Base-by-base conservation (phyloP, 1,284 basidiomycete species). In the Malassezia dermatis region DNA sequence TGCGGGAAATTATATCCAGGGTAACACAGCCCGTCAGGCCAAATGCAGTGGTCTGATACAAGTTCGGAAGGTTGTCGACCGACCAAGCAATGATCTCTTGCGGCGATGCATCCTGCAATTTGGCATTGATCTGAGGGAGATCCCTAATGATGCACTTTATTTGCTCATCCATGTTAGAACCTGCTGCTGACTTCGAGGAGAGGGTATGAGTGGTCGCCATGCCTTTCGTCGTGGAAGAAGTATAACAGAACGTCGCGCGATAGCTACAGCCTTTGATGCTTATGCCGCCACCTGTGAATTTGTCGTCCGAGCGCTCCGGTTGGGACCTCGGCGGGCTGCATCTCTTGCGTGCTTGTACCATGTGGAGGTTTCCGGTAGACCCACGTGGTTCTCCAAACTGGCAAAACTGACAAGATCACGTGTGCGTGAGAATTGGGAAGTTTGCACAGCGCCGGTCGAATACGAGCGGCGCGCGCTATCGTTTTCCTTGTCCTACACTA, bases 11-110 rank as follows among this genome's bases (percentile, higher is more conserved):
- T 51, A 68, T 61, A 62, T 73, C 71, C 34, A 74, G 60, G 10
- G 68, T 73, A 49, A 73, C 69, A 62, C 71, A 74, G 27, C 71
- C 71, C 7, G 71, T 74, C 40, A 74, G 54, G 24, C 71, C 71
- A 45, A 71, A 74, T 2, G 71, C 71, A 12, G 71, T 74, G 32
- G 71, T 74, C 58, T 74, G 71, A 52, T 71, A 74, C 27, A 74
- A 65, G 15, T 66, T 61, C 11, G 71, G 70, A 12, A 74, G 60
- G 58, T 71, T 68, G 60, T 74, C 69, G 48, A 74, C 65, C 28
- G 71, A 61, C 71, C 71, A 74, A 13, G 62, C 60, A 49, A 74
- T 58, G 50, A 74, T 73, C 40, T 73, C 64, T 24, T 56, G 32
- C 2, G 71, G 71, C 41, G 58, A 58, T 19, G 71, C 66, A 37